Percentiles rank a stretch among this genome's conserved stretches.
Evolutionary conservation across 768 basidiomycete genomes (phyloP).

Genomic region (Saitozyma sp.): DNA sequence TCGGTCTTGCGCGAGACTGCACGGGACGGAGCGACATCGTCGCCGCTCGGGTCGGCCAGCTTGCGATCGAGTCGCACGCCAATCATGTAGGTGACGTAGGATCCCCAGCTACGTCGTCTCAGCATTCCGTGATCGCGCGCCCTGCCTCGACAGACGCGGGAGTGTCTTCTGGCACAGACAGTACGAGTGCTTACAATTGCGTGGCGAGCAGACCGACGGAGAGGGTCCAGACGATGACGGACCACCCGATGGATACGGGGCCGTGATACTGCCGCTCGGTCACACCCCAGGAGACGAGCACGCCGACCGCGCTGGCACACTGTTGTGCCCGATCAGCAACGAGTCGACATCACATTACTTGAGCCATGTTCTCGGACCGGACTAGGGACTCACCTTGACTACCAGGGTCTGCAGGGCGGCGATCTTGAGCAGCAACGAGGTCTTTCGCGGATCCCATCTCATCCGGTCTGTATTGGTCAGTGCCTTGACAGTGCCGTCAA

Average conservation of each 20-base stretch:
- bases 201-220: conserved; percentile 32
- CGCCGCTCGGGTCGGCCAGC: no score
- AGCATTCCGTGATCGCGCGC: conserved; percentile 27
- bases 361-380: no score
- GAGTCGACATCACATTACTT: no score
- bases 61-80: conserved; percentile 5
- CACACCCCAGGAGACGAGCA: conserved; percentile 38
- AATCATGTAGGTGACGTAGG: conserved; percentile 31
- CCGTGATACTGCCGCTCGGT: conserved; percentile 20
- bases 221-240: conserved; percentile 26
- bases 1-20: no score
- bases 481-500: background rate
- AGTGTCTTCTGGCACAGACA: conserved; percentile 53
- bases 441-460: conserved; percentile 18
- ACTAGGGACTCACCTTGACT: conserved; percentile 22
- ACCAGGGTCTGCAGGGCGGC: conserved; percentile 32
- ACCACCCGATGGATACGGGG: conserved; percentile 29
- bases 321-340: background rate
- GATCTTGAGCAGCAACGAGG: conserved; percentile 22
- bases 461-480: conserved; percentile 21
- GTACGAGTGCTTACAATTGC: conserved; percentile 48
- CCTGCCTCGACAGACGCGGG: no score
- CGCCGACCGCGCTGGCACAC: conserved; percentile 26
- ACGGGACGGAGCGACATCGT: no score
- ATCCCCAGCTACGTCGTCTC: conserved; percentile 26